Conservation (phyloP, 129 eudicot genomes). For the Pulicaria dysenterica region DNA sequence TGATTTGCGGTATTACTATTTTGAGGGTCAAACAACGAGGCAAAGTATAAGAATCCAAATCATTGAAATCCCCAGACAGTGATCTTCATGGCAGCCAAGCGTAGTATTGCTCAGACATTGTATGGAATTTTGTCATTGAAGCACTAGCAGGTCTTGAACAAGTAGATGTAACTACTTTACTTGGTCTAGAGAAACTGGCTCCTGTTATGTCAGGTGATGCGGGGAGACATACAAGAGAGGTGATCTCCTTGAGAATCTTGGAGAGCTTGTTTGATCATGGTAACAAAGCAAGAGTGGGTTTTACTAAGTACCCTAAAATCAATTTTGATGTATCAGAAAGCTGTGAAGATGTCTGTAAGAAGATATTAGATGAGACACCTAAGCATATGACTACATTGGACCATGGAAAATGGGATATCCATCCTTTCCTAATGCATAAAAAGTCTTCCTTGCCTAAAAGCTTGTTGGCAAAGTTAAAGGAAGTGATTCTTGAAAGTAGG, state of each 20-base stretch:
- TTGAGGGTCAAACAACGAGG: no score
- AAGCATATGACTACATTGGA: constrained; percentile 33
- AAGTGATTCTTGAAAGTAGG: constrained; percentile 49
- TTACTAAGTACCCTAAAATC: constrained; percentile 27
- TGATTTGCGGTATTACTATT: no score
- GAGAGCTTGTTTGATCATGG: constrained; percentile 45
- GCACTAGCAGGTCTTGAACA: constrained; percentile 52
- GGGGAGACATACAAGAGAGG: constrained; percentile 63
- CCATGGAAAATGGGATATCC: constrained; percentile 49
- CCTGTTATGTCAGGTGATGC: constrained; percentile 50
- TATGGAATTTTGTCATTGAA: constrained; percentile 77
- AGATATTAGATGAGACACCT: constrained; percentile 50
- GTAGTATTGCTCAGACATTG: constrained; percentile 35
- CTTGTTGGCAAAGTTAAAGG: constrained; percentile 69
- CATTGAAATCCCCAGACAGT: background rate
- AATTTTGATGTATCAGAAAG: constrained; percentile 47
- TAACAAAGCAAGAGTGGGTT: constrained; percentile 19
- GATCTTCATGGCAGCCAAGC: constrained; percentile 44
- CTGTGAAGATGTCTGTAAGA: constrained; percentile 62
- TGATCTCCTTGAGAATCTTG: constrained; percentile 56
- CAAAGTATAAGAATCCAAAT: no score
- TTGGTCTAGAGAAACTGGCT: constrained; percentile 53
- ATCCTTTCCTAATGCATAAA: constrained; percentile 52
- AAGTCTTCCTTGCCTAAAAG: constrained; percentile 49
- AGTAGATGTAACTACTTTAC: constrained; percentile 44